Percentiles rank a stretch among this genome's conserved stretches.
Conservation (phyloP, 129 eudicot genomes). For the Lactuca saligna region DNA sequence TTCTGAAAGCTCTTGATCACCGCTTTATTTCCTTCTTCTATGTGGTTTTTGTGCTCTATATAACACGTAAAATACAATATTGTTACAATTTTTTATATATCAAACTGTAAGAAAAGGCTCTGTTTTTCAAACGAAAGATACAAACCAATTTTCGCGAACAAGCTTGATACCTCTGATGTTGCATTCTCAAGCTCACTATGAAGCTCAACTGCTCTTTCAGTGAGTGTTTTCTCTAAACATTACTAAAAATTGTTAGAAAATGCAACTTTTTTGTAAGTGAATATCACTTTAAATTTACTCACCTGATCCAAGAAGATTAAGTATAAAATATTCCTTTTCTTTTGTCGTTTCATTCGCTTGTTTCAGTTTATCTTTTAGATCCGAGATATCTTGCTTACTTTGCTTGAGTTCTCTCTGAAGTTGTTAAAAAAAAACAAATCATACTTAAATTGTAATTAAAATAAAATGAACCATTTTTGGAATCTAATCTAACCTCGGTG, state of each 20-base stretch:
- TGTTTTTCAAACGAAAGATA: slow-evolving; percentile 4
- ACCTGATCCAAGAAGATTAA: slow-evolving; percentile 61
- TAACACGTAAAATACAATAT: slow-evolving; percentile 13
- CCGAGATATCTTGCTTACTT: slow-evolving; percentile 40
- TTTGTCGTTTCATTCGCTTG: slow-evolving; percentile 47
- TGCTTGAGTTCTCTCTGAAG: slow-evolving; percentile 44
- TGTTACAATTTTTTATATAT: neutral
- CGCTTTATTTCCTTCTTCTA: slow-evolving; percentile 51
- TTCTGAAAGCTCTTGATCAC: slow-evolving; percentile 49
- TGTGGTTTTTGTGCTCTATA: slow-evolving; percentile 53
- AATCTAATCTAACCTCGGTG: slow-evolving; percentile 38
- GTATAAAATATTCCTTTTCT: slow-evolving; percentile 58
- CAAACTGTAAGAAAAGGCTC: neutral
- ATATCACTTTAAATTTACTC: slow-evolving; percentile 15
- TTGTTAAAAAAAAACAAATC: slow-evolving; percentile 10
- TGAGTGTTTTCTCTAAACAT: slow-evolving; percentile 53
- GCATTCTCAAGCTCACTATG: slow-evolving; percentile 60
- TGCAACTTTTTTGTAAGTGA: neutral
- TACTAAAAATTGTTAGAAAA: slow-evolving; percentile 10
- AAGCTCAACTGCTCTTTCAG: slow-evolving; percentile 51
- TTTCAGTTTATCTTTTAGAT: slow-evolving; percentile 42
- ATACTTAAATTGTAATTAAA: neutral
- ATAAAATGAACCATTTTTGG: neutral
- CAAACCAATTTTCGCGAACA: slow-evolving; percentile 63
- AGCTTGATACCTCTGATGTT: slow-evolving; percentile 60